phyloP scores from a whole-genome alignment of 2,329 filamentous ascomycete species.

The Neonectria coccinea region DNA sequence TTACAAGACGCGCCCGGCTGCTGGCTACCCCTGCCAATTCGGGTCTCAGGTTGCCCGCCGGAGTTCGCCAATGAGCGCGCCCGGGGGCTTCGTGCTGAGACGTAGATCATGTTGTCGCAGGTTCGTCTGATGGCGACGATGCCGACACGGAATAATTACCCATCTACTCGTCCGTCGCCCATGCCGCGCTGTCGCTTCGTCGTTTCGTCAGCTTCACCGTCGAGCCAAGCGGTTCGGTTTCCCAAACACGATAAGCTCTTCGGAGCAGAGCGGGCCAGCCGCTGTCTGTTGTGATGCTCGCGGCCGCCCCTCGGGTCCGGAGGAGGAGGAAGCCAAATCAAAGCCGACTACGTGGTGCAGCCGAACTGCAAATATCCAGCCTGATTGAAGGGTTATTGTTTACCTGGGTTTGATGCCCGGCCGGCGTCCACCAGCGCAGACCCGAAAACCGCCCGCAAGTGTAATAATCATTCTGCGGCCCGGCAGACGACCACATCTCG shows the following conservation, averaged over 20 bases:
- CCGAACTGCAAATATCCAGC: slow-evolving; percentile 7
- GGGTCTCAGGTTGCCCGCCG: slow-evolving; percentile 45
- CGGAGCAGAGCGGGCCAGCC: slow-evolving; percentile 7
- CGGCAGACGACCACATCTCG: slow-evolving; percentile 13
- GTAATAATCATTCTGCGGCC: slow-evolving; percentile 25
- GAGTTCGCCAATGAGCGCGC: slow-evolving; percentile 25
- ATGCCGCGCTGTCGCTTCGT: background rate
- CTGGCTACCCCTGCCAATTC: slow-evolving; percentile 32
- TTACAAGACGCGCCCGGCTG: slow-evolving; percentile 37
- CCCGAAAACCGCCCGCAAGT: slow-evolving; percentile 15
- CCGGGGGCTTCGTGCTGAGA: slow-evolving; percentile 39
- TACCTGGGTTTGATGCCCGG: background rate
- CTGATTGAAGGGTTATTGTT: slow-evolving; percentile 1
- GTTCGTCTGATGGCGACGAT: slow-evolving; percentile 36
- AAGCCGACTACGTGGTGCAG: slow-evolving; percentile 22
- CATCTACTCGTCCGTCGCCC: slow-evolving; percentile 14
- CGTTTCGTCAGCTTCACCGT: background rate
- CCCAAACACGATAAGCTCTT: slow-evolving; percentile 21
- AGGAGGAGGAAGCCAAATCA: background rate
- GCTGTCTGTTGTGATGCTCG: slow-evolving; percentile 1
- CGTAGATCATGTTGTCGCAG: slow-evolving; percentile 40
- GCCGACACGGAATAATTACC: slow-evolving; percentile 30
- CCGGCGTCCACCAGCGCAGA: slow-evolving; percentile 13
- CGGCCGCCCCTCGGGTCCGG: slow-evolving; percentile 2
- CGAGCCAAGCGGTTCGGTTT: background rate